Percentiles rank a stretch among this genome's conserved stretches.
phyloP scores from a whole-genome alignment of 2,329 filamentous ascomycete species.

The Xylaria sp. region DNA sequence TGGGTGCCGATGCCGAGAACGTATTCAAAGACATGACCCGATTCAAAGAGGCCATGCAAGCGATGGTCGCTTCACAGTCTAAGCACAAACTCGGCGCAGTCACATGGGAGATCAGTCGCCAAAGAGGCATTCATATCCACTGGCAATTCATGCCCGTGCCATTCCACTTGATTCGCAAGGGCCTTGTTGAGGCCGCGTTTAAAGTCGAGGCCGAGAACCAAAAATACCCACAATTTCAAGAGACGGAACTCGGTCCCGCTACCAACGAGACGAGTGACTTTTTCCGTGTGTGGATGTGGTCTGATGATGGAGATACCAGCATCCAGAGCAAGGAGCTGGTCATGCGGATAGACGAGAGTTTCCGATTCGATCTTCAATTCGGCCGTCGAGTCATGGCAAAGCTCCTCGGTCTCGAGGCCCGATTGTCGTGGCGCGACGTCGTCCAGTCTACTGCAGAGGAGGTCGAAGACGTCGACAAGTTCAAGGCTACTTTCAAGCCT shows the following conservation, averaged over 20 bases:
- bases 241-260: constrained; percentile 61
- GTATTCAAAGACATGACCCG: constrained; percentile 84
- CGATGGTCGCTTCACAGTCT: constrained; percentile 73
- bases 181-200: constrained; percentile 88
- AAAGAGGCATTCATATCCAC: constrained; percentile 84
- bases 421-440: constrained; percentile 88
- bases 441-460: constrained; percentile 82
- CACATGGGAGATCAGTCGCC: constrained; percentile 91
- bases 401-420: constrained; percentile 79
- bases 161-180: constrained; percentile 72
- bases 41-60: constrained; percentile 81
- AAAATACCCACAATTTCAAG: constrained; percentile 63
- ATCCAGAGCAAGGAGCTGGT: constrained; percentile 76
- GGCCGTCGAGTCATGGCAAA: constrained; percentile 89
- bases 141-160: constrained; percentile 92
- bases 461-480: constrained; percentile 77
- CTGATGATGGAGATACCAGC: constrained; percentile 62
- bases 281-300: constrained; percentile 87
- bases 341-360: constrained; percentile 75
- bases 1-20: constrained; percentile 69
- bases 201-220: constrained; percentile 86
- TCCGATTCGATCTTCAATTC: constrained; percentile 91
- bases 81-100: constrained; percentile 78
- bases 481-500: constrained; percentile 83
- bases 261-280: constrained; percentile 70